These are phyloP conservation scores for Ganoderma resinaceum DNA, from an alignment of 1,284 basidiomycete species.

Conservation along the genomic window DNA sequence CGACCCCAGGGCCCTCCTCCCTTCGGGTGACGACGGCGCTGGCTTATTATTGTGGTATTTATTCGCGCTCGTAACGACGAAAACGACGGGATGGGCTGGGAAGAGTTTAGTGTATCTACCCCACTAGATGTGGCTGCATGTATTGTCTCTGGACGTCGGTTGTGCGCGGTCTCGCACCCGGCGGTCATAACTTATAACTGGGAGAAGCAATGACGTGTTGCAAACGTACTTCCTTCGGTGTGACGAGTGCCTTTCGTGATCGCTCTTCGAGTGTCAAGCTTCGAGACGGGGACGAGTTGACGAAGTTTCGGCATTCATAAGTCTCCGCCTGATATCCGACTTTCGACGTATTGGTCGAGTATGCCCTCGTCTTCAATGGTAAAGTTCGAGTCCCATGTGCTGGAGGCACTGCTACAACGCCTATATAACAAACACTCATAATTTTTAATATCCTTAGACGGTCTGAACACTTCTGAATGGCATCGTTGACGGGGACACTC, in stretches of 20 bases:
- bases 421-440: neutral
- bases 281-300: neutral
- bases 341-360: no score
- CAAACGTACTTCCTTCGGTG: neutral
- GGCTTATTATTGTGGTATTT: slow-evolving; percentile 6
- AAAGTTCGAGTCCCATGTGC: neutral
- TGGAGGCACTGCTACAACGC: neutral
- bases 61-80: neutral
- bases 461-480: neutral
- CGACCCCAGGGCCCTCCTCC: neutral
- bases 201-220: slow-evolving; percentile 1
- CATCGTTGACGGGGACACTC: neutral
- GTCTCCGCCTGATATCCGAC: neutral
- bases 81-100: neutral
- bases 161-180: neutral
- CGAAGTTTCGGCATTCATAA: neutral
- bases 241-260: neutral
- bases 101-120: neutral
- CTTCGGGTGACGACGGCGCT: neutral
- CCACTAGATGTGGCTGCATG: slow-evolving; percentile 9
- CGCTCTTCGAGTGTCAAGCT: neutral
- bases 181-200: neutral
- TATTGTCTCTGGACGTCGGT: slow-evolving; percentile 5
- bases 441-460: neutral
- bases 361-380: no score